Conservation (phyloP, 257 asterid genomes). For the Primulina huaijiensis region DNA sequence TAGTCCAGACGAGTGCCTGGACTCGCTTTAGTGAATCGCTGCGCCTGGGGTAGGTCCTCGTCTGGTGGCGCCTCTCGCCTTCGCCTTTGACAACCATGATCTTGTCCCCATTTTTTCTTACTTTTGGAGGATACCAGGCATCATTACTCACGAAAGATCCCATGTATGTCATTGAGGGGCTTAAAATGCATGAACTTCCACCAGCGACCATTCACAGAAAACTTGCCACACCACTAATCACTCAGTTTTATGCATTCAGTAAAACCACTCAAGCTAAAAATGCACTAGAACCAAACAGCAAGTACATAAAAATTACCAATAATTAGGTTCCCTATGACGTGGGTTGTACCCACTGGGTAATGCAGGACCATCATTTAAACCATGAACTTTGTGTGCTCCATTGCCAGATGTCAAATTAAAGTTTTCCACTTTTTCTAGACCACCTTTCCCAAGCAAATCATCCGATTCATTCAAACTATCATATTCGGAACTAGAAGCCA, state of each 20-base stretch:
- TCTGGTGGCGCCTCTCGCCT: no score
- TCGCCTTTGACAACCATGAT: no score
- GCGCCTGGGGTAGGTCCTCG: no score
- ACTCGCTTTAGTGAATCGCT: no score
- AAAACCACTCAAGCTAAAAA: background rate
- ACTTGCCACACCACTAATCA: background rate
- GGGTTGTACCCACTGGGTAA: constrained; percentile 72
- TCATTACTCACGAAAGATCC: background rate
- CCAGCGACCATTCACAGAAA: background rate
- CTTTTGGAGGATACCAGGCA: background rate
- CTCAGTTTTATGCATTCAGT: background rate
- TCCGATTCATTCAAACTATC: constrained; percentile 38
- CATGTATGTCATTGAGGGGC: background rate
- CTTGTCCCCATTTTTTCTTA: background rate
- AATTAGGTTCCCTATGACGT: constrained; percentile 78
- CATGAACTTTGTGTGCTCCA: constrained; percentile 27
- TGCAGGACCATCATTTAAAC: constrained; percentile 14
- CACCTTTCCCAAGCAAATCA: constrained; percentile 42
- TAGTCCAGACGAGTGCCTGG: no score
- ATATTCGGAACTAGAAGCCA: constrained; percentile 44
- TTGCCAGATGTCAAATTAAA: constrained; percentile 30
- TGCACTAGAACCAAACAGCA: constrained; percentile 8
- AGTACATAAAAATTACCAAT: constrained; percentile 47
- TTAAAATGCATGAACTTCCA: background rate
- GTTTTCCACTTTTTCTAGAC: constrained; percentile 30